Percentiles rank a stretch among this genome's conserved stretches.
These are phyloP conservation scores for Calonectria naviculata DNA, from an alignment of 2,329 filamentous ascomycete genomes.

Conservation along the genomic window DNA sequence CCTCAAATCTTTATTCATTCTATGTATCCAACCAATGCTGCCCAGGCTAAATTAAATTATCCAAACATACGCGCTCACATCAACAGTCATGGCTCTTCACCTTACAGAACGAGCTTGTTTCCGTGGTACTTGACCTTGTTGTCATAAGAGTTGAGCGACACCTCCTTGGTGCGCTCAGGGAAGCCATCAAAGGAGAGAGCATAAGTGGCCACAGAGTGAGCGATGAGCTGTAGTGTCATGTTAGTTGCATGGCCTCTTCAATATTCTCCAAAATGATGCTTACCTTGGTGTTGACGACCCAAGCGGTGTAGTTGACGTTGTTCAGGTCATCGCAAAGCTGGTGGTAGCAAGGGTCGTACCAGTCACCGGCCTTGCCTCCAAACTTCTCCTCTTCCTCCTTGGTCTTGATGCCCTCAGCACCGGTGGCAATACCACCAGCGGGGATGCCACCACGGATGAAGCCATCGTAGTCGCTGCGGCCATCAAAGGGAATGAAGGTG, in stretches of 20 bases:
- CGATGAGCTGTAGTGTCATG: conserved; percentile 64
- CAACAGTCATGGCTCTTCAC: no score
- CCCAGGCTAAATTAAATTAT: not conserved
- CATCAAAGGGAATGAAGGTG: conserved; percentile 80
- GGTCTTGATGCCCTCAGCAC: conserved; percentile 82
- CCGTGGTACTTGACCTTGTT: conserved; percentile 61
- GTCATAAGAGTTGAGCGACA: conserved; percentile 45
- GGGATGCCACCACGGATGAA: conserved; percentile 81
- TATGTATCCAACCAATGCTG: not conserved
- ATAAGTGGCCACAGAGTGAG: conserved; percentile 78
- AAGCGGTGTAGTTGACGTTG: conserved; percentile 70
- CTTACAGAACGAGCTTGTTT: conserved; percentile 58
- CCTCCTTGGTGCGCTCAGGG: conserved; percentile 60
- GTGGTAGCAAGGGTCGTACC: conserved; percentile 71
- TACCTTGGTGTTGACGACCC: conserved; percentile 71
- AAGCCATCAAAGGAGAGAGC: conserved; percentile 74
- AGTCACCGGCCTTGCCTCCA: conserved; percentile 74
- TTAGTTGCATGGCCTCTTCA: conserved; percentile 26
- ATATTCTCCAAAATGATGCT: conserved; percentile 24
- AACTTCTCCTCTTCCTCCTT: conserved; percentile 72
- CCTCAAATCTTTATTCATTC: conserved; percentile 5
- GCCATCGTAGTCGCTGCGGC: conserved; percentile 82
- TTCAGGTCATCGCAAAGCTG: conserved; percentile 69
- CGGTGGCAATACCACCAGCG: conserved; percentile 80
- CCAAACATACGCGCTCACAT: conserved; percentile 8